Evolutionary conservation across 805 yeast genomes (phyloP).

Genomic region (Priceomyces castillae): DNA sequence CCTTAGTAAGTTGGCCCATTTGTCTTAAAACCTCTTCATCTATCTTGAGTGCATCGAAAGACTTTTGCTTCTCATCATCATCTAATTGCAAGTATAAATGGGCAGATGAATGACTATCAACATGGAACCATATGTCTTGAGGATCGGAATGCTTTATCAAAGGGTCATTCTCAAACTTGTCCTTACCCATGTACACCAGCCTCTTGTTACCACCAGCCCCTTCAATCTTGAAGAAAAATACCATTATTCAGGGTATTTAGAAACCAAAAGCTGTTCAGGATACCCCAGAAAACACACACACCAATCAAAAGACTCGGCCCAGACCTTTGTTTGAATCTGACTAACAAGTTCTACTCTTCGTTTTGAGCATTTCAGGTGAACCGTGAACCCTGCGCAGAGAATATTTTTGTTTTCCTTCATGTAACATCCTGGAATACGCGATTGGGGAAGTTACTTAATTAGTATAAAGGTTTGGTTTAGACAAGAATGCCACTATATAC

Average conservation of each 20-base stretch:
- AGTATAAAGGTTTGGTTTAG: constrained; percentile 2
- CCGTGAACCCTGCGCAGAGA: background rate
- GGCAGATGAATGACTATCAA: constrained; percentile 72
- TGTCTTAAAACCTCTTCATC: constrained; percentile 48
- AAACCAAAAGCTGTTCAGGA: background rate
- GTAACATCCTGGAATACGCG: constrained; percentile 5
- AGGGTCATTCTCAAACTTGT: constrained; percentile 62
- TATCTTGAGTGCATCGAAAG: constrained; percentile 40
- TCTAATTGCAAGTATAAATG: constrained; percentile 66
- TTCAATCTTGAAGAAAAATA: constrained; percentile 27
- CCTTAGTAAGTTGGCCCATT: constrained; percentile 67
- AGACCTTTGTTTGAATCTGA: background rate
- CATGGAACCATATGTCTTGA: constrained; percentile 78
- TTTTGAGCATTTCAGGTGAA: background rate
- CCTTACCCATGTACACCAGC: constrained; percentile 64
- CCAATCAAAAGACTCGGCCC: background rate
- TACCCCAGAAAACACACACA: background rate
- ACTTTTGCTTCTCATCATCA: constrained; percentile 45
- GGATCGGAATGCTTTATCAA: constrained; percentile 59
- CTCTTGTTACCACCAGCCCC: constrained; percentile 27
- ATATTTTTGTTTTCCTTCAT: background rate
- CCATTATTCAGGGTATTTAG: constrained; percentile 18
- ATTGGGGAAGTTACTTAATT: constrained; percentile 2
- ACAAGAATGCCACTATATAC: background rate
- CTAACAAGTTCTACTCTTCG: background rate